Conservation (phyloP, 768 basidiomycete species). For the Kwoniella shandongensis region DNA sequence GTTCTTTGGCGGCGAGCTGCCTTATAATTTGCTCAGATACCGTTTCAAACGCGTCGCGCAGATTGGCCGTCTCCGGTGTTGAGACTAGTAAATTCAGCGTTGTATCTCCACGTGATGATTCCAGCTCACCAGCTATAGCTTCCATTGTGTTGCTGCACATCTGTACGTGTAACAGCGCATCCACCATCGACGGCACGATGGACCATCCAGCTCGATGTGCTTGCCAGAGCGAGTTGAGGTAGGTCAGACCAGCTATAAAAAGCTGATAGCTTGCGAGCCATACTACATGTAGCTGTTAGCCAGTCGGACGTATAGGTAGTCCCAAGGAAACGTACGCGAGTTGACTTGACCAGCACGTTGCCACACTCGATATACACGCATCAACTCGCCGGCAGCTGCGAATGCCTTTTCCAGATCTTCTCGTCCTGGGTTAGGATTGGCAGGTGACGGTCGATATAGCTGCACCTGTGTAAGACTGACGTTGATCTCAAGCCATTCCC, state of each 20-base stretch:
- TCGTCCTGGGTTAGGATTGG: slow-evolving; percentile 4
- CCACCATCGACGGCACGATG: slow-evolving; percentile 21
- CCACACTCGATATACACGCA: slow-evolving; percentile 22
- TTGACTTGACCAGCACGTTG: slow-evolving; percentile 11
- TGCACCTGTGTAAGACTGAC: slow-evolving; percentile 1
- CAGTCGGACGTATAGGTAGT: no score
- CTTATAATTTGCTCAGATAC: no score
- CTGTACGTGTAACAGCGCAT: slow-evolving; percentile 25
- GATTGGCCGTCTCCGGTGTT: no score
- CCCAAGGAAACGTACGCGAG: slow-evolving; percentile 6
- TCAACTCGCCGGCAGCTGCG: neutral
- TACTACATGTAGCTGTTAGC: slow-evolving; percentile 1
- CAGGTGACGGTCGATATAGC: slow-evolving; percentile 19
- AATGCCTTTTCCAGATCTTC: neutral
- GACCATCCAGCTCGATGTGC: slow-evolving; percentile 18
- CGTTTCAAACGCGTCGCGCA: no score
- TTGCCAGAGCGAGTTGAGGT: slow-evolving; percentile 28
- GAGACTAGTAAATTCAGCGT: no score
- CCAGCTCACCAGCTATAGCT: slow-evolving; percentile 25
- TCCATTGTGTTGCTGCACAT: slow-evolving; percentile 19
- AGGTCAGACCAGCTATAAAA: slow-evolving; percentile 22
- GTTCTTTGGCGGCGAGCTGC: no score
- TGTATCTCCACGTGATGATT: no score
- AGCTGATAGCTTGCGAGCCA: slow-evolving; percentile 25
- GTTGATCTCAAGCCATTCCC: slow-evolving; percentile 16